Conservation (phyloP, 192 early-diverging fungal genomes). For the Podila epicladia region DNA sequence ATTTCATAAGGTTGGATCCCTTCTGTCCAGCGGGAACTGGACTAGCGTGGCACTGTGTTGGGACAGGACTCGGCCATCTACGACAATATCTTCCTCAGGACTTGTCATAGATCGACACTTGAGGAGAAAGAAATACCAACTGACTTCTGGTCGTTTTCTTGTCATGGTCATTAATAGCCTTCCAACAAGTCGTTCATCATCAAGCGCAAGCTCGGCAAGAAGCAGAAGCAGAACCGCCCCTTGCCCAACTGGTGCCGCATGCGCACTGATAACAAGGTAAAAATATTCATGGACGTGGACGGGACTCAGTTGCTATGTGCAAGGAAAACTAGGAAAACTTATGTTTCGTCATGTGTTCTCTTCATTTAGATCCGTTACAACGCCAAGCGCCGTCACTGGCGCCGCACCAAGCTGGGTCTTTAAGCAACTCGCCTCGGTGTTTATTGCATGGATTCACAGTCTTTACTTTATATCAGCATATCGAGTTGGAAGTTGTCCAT, state of each 20-base stretch:
- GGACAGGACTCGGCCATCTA: too few species aligned
- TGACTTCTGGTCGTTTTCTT: neutral
- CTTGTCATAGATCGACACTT: neutral
- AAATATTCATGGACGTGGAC: conserved; percentile 33
- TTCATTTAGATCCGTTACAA: conserved; percentile 80
- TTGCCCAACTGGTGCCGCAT: conserved; percentile 98
- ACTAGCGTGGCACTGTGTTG: too few species aligned
- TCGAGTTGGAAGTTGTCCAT: conserved; percentile 19
- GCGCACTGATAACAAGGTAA: conserved; percentile 93
- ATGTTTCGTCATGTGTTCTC: neutral
- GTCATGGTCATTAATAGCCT: conserved; percentile 64
- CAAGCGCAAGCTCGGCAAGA: conserved; percentile 99
- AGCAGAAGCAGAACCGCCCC: conserved; percentile 98
- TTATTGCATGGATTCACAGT: neutral
- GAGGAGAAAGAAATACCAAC: neutral
- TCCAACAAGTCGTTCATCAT: conserved; percentile 97
- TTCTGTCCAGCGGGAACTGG: too few species aligned
- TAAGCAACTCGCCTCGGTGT: conserved; percentile 62
- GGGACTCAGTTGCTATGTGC: too few species aligned
- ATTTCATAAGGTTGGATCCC: too few species aligned
- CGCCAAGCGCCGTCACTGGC: conserved; percentile 99
- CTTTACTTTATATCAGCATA: conserved; percentile 15
- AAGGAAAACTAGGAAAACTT: neutral
- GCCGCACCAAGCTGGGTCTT: conserved; percentile 97
- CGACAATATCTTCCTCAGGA: too few species aligned